Percentiles rank a stretch among this genome's conserved stretches.
Evolutionary conservation across 345 rosid genomes (phyloP).

Genomic region (Eutrema yunnanense): DNA sequence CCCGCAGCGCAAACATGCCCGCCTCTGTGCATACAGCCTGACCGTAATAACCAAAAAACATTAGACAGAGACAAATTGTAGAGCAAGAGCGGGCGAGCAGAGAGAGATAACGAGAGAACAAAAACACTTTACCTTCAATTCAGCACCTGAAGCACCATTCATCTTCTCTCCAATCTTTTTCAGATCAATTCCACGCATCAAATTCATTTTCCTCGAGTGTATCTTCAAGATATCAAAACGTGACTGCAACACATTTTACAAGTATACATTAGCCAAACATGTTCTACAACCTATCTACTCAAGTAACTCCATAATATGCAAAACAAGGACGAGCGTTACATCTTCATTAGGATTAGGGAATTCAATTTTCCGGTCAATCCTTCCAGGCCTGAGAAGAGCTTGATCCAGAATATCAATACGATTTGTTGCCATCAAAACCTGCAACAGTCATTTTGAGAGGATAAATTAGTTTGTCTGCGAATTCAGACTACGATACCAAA

Average conservation of each 20-base stretch:
- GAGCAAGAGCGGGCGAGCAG: not conserved
- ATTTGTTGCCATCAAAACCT: conserved; percentile 99
- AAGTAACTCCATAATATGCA: not conserved
- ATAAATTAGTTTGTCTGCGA: not conserved
- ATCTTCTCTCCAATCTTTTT: conserved; percentile 98
- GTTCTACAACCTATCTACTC: not conserved
- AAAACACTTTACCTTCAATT: conserved; percentile 66
- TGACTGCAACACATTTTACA: conserved; percentile 52
- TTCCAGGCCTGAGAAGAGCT: conserved; percentile 97
- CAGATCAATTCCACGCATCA: conserved; percentile 97
- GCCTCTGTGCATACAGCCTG: conserved; percentile 99
- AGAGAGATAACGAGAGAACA: not conserved
- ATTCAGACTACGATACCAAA: not conserved
- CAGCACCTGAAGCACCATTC: conserved; percentile 99
- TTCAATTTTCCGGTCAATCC: conserved; percentile 96
- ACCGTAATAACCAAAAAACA: not conserved
- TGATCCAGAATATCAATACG: conserved; percentile 96
- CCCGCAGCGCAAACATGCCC: conserved; percentile 98
- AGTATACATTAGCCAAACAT: not conserved
- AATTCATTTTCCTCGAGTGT: conserved; percentile 94
- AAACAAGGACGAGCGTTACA: conserved; percentile 28
- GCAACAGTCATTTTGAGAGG: conserved; percentile 3
- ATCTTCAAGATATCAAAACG: conserved; percentile 91
- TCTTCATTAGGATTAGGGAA: conserved; percentile 98
- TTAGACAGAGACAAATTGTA: not conserved